A percentile compares a stretch with the other conserved stretches of the same genome.
phyloP scores from a whole-genome alignment of 1,139 yeast genomes.

The Debaryomyces psychrophilus region DNA sequence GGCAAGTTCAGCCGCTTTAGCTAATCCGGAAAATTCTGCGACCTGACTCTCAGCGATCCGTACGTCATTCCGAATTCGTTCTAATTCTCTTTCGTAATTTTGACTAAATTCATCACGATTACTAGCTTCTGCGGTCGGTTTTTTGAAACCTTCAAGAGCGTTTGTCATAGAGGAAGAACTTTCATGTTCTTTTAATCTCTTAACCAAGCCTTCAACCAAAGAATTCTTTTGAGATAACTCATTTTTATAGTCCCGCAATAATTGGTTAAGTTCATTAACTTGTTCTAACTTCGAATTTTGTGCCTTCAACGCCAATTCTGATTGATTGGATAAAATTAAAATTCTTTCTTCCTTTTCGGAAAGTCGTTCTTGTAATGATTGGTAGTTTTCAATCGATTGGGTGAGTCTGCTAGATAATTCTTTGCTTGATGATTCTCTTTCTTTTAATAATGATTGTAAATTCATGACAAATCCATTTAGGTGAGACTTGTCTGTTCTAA shows the following conservation, averaged over 20 bases:
- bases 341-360: conserved; percentile 55
- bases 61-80: conserved; percentile 41
- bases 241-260: conserved; percentile 46
- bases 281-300: conserved; percentile 70
- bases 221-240: conserved; percentile 37
- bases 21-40: conserved; percentile 40
- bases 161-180: neutral
- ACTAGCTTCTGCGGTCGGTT: neutral
- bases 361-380: conserved; percentile 53
- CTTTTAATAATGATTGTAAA: conserved; percentile 63
- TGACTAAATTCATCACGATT: neutral
- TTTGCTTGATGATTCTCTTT: conserved; percentile 57
- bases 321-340: conserved; percentile 48
- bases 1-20: conserved; percentile 47
- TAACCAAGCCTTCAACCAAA: conserved; percentile 28
- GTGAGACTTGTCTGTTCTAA: conserved; percentile 62
- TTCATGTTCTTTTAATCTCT: conserved; percentile 3
- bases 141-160: conserved; percentile 7
- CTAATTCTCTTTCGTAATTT: conserved; percentile 28
- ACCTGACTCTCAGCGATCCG: conserved; percentile 43
- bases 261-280: conserved; percentile 51
- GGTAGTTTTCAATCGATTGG: conserved; percentile 55
- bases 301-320: conserved; percentile 60
- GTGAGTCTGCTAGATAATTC: conserved; percentile 56
- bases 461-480: conserved; percentile 63